Conservation (phyloP, 2,329 filamentous ascomycete genomes). For the Fusarium drepaniforme region DNA sequence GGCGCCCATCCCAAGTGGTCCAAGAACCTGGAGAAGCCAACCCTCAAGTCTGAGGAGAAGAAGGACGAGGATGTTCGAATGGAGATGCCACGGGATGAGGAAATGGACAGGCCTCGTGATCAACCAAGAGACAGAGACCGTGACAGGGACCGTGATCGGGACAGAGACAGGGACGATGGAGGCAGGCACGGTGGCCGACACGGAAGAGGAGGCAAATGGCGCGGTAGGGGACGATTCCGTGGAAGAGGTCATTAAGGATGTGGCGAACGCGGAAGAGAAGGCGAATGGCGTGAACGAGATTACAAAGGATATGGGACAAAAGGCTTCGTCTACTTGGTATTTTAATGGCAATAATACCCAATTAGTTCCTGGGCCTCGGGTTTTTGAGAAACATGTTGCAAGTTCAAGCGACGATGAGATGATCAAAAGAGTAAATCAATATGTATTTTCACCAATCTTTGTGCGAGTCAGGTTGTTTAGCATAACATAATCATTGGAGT, state of each 20-base stretch:
- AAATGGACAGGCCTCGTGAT: slow-evolving; percentile 52
- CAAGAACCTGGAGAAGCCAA: slow-evolving; percentile 80
- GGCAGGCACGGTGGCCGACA: slow-evolving; percentile 49
- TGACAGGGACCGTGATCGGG: slow-evolving; percentile 20
- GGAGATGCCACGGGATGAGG: slow-evolving; percentile 51
- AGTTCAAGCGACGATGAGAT: not conserved
- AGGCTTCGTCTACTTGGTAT: slow-evolving; percentile 15
- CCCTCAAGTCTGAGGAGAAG: slow-evolving; percentile 75
- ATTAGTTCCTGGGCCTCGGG: not conserved
- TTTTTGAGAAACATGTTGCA: not conserved
- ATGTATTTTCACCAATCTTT: not conserved
- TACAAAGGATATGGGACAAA: not conserved
- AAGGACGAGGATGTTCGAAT: slow-evolving; percentile 61
- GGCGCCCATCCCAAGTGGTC: slow-evolving; percentile 89
- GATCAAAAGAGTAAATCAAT: not conserved
- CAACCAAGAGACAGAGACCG: slow-evolving; percentile 47
- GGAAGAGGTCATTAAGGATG: slow-evolving; percentile 47
- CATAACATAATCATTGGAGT: slow-evolving; percentile 43
- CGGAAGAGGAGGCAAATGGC: slow-evolving; percentile 54
- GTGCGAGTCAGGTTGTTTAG: not conserved
- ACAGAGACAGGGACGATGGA: slow-evolving; percentile 41
- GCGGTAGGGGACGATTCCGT: slow-evolving; percentile 53
- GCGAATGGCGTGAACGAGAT: not conserved
- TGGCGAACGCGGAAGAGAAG: not conserved
- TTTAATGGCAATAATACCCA: slow-evolving; percentile 33